A percentile compares a stretch with the other conserved stretches of the same genome.
These are phyloP conservation scores for Sphaerulina vaccinii DNA, from an alignment of 2,329 filamentous ascomycete genomes.

Conservation along the genomic window DNA sequence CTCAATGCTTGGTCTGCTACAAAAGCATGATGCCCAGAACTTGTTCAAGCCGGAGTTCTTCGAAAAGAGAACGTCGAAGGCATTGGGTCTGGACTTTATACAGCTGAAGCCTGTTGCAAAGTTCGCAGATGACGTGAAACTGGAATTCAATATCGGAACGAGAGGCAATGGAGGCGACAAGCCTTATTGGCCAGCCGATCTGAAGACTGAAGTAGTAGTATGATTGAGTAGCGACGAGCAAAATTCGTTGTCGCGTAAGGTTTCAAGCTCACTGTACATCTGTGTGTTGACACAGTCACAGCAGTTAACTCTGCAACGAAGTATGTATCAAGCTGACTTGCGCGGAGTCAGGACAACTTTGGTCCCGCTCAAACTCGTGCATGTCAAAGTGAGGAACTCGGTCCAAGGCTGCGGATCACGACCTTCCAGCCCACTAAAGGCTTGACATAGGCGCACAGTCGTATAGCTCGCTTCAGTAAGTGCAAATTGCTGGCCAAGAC, in stretches of 20 bases:
- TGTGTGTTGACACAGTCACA: no score
- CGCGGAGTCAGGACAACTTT: constrained; percentile 31
- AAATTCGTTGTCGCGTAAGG: no score
- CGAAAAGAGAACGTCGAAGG: constrained; percentile 41
- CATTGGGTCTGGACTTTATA: constrained; percentile 41
- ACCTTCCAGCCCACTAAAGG: constrained; percentile 54
- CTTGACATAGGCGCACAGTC: constrained; percentile 69
- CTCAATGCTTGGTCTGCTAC: constrained; percentile 43
- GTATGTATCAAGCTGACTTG: background rate
- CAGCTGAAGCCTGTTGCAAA: constrained; percentile 48
- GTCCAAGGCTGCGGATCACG: constrained; percentile 34
- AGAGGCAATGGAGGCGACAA: constrained; percentile 52
- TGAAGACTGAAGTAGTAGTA: constrained; percentile 22
- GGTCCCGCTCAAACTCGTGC: constrained; percentile 32
- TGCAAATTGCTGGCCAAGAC: constrained; percentile 66
- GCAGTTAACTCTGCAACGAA: no score
- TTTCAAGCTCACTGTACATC: constrained; percentile 1
- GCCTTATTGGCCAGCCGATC: constrained; percentile 46
- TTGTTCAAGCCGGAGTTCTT: constrained; percentile 54
- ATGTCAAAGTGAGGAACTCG: constrained; percentile 33
- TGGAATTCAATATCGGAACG: constrained; percentile 51
- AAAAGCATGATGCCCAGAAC: constrained; percentile 39
- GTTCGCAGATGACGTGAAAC: constrained; percentile 42
- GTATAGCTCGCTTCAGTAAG: constrained; percentile 75
- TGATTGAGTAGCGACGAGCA: no score